A percentile compares a stretch with the other conserved stretches of the same genome.
Conservation (phyloP, 257 asterid species). For the Ophiorrhiza pumila region DNA sequence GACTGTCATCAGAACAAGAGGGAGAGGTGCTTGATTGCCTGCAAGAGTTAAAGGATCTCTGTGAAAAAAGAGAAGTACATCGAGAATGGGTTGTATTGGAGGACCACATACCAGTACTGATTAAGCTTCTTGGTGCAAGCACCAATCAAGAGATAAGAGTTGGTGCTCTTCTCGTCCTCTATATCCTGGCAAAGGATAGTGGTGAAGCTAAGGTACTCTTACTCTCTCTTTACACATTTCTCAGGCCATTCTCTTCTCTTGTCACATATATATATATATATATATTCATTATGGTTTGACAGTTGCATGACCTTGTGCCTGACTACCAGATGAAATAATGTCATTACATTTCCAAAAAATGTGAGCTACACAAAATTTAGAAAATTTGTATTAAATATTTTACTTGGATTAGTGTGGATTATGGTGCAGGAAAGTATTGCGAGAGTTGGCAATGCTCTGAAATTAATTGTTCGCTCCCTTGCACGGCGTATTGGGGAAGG, state of each 20-base stretch:
- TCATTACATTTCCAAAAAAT: background rate
- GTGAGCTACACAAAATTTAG: background rate
- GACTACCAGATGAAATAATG: background rate
- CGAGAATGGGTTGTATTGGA: slow-evolving; percentile 67
- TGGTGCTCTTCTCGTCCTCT: slow-evolving; percentile 46
- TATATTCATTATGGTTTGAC: no score
- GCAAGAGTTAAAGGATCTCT: slow-evolving; percentile 43
- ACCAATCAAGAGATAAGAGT: slow-evolving; percentile 50
- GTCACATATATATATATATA: no score
- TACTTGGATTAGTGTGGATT: slow-evolving; percentile 15
- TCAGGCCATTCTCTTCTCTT: no score
- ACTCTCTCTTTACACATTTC: no score
- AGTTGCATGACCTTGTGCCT: no score
- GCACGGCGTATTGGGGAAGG: slow-evolving; percentile 54
- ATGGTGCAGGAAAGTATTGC: slow-evolving; percentile 51
- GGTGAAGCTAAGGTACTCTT: slow-evolving; percentile 54
- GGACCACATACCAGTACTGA: slow-evolving; percentile 47
- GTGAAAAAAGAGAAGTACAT: slow-evolving; percentile 54
- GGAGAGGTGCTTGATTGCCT: slow-evolving; percentile 45
- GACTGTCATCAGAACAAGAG: slow-evolving; percentile 31
- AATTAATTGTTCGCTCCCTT: slow-evolving; percentile 53
- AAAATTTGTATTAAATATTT: background rate
- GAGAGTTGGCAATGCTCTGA: slow-evolving; percentile 39
- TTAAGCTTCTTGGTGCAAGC: slow-evolving; percentile 39
- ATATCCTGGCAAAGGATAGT: slow-evolving; percentile 50